A percentile compares a stretch with the other conserved stretches of the same genome.
Evolutionary conservation across 164 flowering plant genomes (phyloP).

Genomic region (Platanus orientalis): DNA sequence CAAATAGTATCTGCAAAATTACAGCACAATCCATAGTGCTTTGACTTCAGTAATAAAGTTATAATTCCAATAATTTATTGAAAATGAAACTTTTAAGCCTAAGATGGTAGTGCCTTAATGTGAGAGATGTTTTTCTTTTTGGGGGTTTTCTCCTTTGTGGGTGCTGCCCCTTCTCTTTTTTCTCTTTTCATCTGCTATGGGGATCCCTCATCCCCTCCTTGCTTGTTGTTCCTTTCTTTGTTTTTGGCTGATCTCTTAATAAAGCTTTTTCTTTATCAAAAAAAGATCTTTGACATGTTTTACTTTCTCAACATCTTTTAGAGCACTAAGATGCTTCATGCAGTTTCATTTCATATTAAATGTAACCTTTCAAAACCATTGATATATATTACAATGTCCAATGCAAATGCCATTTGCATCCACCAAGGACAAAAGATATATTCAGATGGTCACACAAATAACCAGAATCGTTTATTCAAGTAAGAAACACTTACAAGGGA

Average conservation of each 20-base stretch:
- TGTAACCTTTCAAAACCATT: not conserved
- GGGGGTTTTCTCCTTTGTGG: too few relatives aligned
- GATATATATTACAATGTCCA: not conserved
- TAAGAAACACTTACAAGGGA: conserved; percentile 59
- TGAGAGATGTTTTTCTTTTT: too few relatives aligned
- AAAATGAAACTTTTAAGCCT: not conserved
- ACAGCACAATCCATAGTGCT: conserved; percentile 5
- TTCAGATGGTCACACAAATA: not conserved
- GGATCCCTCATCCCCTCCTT: too few relatives aligned
- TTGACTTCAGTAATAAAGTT: not conserved
- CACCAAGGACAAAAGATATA: not conserved
- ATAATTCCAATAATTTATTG: not conserved
- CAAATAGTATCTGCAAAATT: conserved; percentile 64
- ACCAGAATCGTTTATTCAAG: not conserved
- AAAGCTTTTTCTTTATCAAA: too few relatives aligned
- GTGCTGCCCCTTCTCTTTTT: too few relatives aligned
- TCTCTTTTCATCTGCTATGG: too few relatives aligned
- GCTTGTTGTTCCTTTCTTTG: too few relatives aligned
- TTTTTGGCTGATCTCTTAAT: too few relatives aligned
- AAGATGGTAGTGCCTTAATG: too few relatives aligned
- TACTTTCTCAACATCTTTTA: not conserved
- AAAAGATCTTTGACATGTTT: too few relatives aligned
- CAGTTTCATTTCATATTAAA: not conserved
- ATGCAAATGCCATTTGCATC: not conserved
- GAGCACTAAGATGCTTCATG: not conserved